Base-by-base conservation (phyloP, 345 rosid genomes). In the Euphorbia tirucalli region DNA sequence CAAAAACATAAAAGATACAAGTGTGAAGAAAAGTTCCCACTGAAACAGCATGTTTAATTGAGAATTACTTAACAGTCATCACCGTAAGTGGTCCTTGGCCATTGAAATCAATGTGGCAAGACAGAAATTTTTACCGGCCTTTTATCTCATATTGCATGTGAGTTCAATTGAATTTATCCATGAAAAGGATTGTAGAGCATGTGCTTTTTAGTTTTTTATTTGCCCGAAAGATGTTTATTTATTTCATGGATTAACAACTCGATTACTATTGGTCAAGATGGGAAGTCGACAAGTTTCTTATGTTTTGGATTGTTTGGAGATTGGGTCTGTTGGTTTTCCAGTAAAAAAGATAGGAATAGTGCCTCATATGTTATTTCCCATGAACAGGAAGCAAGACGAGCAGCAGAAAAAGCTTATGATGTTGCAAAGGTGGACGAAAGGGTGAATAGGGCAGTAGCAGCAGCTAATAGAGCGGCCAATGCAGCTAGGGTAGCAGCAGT, bases 381-480 rank as follows among this genome's bases (percentile, higher is more conserved):
- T 63, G 59, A 59, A 64, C 86, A 93, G 97, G 98, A 93, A 78
- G 98, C 98, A 61, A 81, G 93, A 19, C 81, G 88, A 66, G 93
- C 90, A 57, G 90, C 93, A 0, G 93, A 88, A 75, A 93, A 81
- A 73, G 96, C 98, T 31, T 91, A 91, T 68, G 93, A 91, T 35
- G 91, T 93, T 70, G 87, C 81, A 69, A 93, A 93, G 85, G 98
- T 91, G 55, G 96, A 88, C 25, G 96, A 93, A 84, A 86, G 98
- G 74, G 98, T 93, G 67, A 93, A 85, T 77, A 87, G 81, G 71
- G 97, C 94, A 21, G 96, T 88, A 11, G 79, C 92, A 58, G 94
- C 96, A 11, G 98, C 97, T 71, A 93, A 91, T 76, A 86, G 87
- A 56, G 89, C 97, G 64, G 98, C 98, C 57, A 91, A 91, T 83